A percentile compares a stretch with the other conserved stretches of the same genome.
phyloP scores from a whole-genome alignment of 306 rosid genomes.

The Malus asiatica region DNA sequence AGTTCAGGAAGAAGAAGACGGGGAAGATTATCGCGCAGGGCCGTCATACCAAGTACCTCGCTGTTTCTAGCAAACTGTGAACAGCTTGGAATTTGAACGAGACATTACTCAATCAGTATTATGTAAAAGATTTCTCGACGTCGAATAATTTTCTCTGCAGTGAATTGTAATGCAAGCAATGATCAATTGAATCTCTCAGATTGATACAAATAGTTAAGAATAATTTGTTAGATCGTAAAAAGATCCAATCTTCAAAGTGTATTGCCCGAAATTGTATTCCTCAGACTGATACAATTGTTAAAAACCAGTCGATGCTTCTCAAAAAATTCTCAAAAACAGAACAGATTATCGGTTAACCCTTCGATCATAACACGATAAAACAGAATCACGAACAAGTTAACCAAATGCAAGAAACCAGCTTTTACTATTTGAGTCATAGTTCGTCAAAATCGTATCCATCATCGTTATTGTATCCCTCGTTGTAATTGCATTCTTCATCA shows the following conservation, averaged over 20 bases:
- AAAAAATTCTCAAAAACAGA: background rate
- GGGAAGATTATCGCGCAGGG: constrained; percentile 78
- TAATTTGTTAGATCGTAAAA: background rate
- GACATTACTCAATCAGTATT: background rate
- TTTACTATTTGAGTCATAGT: background rate
- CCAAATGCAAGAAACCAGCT: background rate
- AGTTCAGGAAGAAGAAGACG: constrained; percentile 58
- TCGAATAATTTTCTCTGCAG: background rate
- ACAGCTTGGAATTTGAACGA: background rate
- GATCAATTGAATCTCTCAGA: background rate
- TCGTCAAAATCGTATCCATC: background rate
- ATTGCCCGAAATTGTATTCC: background rate
- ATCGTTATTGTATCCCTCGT: background rate
- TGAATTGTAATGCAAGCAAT: background rate
- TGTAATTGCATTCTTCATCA: background rate
- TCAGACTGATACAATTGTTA: background rate
- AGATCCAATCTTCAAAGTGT: background rate
- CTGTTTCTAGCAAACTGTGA: constrained; percentile 50
- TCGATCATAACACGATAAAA: background rate
- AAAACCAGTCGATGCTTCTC: background rate
- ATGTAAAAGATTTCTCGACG: background rate
- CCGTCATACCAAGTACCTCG: constrained; percentile 70
- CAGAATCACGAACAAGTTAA: background rate
- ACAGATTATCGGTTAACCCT: background rate
- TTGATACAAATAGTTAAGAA: background rate